Base-by-base conservation (phyloP, 2,329 filamentous ascomycete genomes). In the Helotiales sp. region DNA sequence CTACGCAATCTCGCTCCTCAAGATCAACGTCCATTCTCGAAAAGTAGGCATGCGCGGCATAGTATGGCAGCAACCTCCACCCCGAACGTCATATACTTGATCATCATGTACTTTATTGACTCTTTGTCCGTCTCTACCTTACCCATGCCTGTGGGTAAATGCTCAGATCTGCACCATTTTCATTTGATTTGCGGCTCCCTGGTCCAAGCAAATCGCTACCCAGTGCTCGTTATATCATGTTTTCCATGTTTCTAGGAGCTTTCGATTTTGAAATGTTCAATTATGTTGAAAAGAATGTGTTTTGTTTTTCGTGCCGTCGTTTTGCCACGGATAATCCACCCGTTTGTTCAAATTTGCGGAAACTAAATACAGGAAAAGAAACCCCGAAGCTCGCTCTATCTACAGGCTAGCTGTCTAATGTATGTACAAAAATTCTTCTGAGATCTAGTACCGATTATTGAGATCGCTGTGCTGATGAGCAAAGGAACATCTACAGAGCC, bases 331-430 rank as follows among this genome's bases (percentile, higher is more conserved):
- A n/a, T 20, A 60, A 30, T 13, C 37, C 40, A 15, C 54, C 54
- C 11, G 17, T 10, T 37, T 40, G 26, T 54, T 22, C 40, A 37
- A 58, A 58, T 15, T 58, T 49, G 32, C 45, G 62, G 61, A 60
- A 67, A 69, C 64, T 71, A 70, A 43, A 66, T 69, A 72, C 68
- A 69, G 30, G 57, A 63, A 66, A 71, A 49, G 63, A 63, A 59
- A 54, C 69, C 45, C 55, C 45, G 26, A 54, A 65, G 67, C 43
- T 67, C 64, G 59, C 65, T 66, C 62, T 64, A 58, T 69, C 63
- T 70, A 68, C 43, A 64, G 63, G 26, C 45, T 69, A 17, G 67
- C 64, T 30, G 67, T 52, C 34, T 58, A 45, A 32, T 49, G 61
- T 50, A 58, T 63, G 37, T 62, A 60, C 49, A 62, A 40, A 45